Evolutionary conservation across 2,329 filamentous ascomycete species (phyloP), one percentile per base, ranked within the genome.

Genomic region (Biscogniauxia mediterranea): DNA sequence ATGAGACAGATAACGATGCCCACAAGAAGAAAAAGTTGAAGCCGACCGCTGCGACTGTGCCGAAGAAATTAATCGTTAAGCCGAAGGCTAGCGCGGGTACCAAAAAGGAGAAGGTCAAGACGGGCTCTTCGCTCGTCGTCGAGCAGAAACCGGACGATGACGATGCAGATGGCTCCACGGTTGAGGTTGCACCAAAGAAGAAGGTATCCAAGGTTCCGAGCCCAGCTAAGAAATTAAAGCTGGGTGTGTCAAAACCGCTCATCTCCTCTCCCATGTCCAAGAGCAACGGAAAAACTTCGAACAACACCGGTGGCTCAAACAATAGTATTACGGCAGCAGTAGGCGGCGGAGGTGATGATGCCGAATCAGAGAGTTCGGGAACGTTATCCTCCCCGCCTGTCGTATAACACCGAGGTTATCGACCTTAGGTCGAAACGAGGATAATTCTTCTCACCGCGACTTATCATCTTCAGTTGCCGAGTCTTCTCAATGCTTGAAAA

Each of bases 21-120:
- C 74, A 75, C 32, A 85, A 84, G 77, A 87, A 86, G 78, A 86
- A 86, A 79, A 84, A 83, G 74, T 68, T 81, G 61, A 86, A 86
- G 75, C 72, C 79, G 8, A 76, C 75, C 60, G 68, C 62, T 11
- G 65, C 66, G 9, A 70, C 69, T 54, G 74, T 77, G 54, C 78
- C 81, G 52, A 85, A 85, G 73, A 85, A 85, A 73, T 76, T 85
- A 60, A 79, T 84, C 32, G 73, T 86, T 53, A 86, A 86, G 76
- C 80, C 80, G 25, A 84, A 84, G 69, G 71, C 69, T 7, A 56
- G 63, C 8, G 63, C 64, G 8, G 69, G 70, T 21, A 70, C 75
- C 9, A 86, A 85, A 71, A 85, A 85, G 74, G 83, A 86, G 19
- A 85, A 83, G 72, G 74, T 79, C 59, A 85, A 85, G 74, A 68